A percentile compares a stretch with the other conserved stretches of the same genome.
Evolutionary conservation across 2,329 filamentous ascomycete genomes (phyloP).

Genomic region (Xylaria sp.): DNA sequence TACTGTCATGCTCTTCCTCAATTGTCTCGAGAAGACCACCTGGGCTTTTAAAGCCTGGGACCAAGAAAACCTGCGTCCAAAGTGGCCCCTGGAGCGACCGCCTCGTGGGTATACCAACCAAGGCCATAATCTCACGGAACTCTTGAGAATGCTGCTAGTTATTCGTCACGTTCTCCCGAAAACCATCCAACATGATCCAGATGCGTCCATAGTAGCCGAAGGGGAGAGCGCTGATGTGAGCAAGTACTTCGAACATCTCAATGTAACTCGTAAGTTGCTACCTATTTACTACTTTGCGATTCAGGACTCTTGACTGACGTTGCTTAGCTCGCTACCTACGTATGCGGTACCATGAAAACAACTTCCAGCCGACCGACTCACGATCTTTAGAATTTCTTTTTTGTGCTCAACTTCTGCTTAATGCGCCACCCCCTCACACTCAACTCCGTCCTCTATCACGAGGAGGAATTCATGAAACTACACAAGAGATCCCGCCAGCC

Average conservation of each 20-base stretch:
- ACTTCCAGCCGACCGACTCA: constrained; percentile 57
- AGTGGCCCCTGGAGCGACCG: constrained; percentile 66
- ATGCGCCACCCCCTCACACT: constrained; percentile 19
- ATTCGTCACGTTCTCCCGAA: constrained; percentile 65
- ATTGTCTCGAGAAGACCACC: constrained; percentile 70
- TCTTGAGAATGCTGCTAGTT: constrained; percentile 66
- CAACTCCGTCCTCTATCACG: constrained; percentile 4
- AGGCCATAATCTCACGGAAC: constrained; percentile 61
- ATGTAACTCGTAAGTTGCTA: constrained; percentile 61
- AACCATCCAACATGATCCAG: constrained; percentile 50
- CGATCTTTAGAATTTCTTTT: constrained; percentile 53
- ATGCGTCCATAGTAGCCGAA: constrained; percentile 56
- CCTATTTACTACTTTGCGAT: neutral
- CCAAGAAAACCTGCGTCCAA: constrained; percentile 61
- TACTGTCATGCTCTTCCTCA: constrained; percentile 65
- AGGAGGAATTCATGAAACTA: neutral
- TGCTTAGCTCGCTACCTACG: constrained; percentile 47
- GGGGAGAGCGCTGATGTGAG: constrained; percentile 53
- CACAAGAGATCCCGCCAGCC: no score
- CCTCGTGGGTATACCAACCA: constrained; percentile 63
- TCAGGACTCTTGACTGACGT: constrained; percentile 1
- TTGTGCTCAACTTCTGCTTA: constrained; percentile 50
- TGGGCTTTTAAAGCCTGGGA: constrained; percentile 74
- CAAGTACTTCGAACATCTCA: constrained; percentile 61
- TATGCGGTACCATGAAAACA: constrained; percentile 55